phyloP scores from a whole-genome alignment of 441 rosid species.

The Eugenia klotzschiana region DNA sequence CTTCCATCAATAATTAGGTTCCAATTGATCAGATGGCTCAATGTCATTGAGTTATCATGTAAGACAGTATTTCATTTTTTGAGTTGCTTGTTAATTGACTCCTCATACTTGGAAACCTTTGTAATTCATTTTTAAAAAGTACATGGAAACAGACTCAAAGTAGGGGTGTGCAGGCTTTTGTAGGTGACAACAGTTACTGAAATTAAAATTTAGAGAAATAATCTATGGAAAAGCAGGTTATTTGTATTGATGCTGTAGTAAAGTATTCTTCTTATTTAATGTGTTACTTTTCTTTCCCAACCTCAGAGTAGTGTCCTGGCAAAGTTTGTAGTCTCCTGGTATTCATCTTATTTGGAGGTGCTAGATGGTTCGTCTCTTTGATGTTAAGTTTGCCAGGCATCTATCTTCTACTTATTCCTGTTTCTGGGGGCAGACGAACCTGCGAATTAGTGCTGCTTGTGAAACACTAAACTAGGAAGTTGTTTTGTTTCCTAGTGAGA shows the following conservation, averaged over 20 bases:
- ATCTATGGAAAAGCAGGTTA: background rate
- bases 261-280: background rate
- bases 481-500: background rate
- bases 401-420: background rate
- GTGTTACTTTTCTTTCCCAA: background rate
- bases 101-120: background rate
- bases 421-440: background rate
- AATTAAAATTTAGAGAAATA: background rate
- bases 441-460: background rate
- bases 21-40: background rate
- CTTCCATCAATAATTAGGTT: background rate
- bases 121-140: background rate
- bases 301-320: background rate
- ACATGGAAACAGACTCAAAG: background rate
- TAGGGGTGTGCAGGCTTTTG: background rate
- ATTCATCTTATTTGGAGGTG: background rate
- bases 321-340: background rate
- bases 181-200: background rate
- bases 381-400: background rate
- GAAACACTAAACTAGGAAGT: background rate
- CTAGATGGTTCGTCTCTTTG: background rate
- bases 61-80: background rate
- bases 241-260: background rate
- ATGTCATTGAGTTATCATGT: background rate
- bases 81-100: background rate